These are phyloP conservation scores for Rhizopus sp. DNA, from an alignment of 371 early-diverging fungal genomes.

Conservation along the genomic window DNA sequence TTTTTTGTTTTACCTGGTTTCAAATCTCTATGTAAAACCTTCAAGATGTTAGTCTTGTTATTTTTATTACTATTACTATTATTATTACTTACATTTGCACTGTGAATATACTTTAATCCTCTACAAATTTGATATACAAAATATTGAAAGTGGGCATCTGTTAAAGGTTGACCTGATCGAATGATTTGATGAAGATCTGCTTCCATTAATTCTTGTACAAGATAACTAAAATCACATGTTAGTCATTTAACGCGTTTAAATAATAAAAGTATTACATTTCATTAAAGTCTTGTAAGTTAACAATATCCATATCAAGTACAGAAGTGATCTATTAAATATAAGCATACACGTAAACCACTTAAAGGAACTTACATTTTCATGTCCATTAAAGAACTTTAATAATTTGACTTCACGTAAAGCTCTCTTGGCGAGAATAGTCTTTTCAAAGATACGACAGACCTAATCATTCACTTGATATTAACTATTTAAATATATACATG, in stretches of 20 bases:
- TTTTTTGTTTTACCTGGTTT: conserved; percentile 79
- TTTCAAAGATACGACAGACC: conserved; percentile 69
- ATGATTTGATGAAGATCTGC: conserved; percentile 98
- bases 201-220: conserved; percentile 96
- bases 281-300: conserved; percentile 67
- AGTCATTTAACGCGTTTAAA: neutral
- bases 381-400: conserved; percentile 85
- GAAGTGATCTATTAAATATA: conserved; percentile 72
- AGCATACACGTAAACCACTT: neutral
- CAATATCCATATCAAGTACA: conserved; percentile 63
- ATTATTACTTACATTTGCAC: conserved; percentile 87
- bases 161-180: conserved; percentile 93
- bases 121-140: conserved; percentile 97
- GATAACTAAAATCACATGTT: conserved; percentile 48
- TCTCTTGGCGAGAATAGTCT: conserved; percentile 83
- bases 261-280: conserved; percentile 67
- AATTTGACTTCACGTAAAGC: conserved; percentile 90
- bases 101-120: conserved; percentile 97
- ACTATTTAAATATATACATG: neutral
- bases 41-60: neutral
- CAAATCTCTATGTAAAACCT: conserved; percentile 91
- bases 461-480: conserved; percentile 7
- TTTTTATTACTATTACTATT: neutral
- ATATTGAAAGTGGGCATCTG: conserved; percentile 97
- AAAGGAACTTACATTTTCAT: conserved; percentile 74